Percentiles rank a stretch among this genome's conserved stretches.
Conservation (phyloP, 257 asterid genomes). For the Solanum dulcamara region DNA sequence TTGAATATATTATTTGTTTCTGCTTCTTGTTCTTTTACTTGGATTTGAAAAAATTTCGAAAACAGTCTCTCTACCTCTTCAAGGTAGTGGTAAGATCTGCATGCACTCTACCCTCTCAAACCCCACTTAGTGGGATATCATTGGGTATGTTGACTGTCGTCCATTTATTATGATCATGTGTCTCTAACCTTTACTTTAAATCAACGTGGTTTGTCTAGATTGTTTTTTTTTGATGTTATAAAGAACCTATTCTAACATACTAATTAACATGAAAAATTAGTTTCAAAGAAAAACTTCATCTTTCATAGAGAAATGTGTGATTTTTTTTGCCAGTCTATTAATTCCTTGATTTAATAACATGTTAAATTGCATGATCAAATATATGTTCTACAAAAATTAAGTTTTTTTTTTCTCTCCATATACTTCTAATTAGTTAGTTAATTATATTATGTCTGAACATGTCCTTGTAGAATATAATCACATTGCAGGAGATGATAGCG, state of each 20-base stretch:
- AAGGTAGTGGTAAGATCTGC: too few species aligned
- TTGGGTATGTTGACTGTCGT: background rate
- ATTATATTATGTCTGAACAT: background rate
- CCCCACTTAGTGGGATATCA: too few species aligned
- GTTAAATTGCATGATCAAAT: background rate
- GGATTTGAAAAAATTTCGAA: too few species aligned
- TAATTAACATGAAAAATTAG: background rate
- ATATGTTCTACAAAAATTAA: background rate
- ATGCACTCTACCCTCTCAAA: too few species aligned
- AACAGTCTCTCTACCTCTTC: too few species aligned
- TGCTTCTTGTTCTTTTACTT: too few species aligned
- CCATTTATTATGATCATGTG: background rate
- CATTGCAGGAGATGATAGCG: background rate
- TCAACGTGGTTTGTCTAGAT: background rate
- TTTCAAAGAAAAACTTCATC: background rate
- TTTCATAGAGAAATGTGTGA: background rate
- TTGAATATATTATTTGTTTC: too few species aligned
- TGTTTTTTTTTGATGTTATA: background rate
- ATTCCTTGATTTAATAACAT: too few species aligned
- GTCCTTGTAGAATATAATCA: background rate
- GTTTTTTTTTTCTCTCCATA: background rate
- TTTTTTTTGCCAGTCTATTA: background rate
- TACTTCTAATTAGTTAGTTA: background rate
- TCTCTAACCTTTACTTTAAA: too few species aligned
- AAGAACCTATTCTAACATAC: too few species aligned